Evolutionary conservation across 257 asterid species (phyloP).

Genomic region (Nicotiana otophora): DNA sequence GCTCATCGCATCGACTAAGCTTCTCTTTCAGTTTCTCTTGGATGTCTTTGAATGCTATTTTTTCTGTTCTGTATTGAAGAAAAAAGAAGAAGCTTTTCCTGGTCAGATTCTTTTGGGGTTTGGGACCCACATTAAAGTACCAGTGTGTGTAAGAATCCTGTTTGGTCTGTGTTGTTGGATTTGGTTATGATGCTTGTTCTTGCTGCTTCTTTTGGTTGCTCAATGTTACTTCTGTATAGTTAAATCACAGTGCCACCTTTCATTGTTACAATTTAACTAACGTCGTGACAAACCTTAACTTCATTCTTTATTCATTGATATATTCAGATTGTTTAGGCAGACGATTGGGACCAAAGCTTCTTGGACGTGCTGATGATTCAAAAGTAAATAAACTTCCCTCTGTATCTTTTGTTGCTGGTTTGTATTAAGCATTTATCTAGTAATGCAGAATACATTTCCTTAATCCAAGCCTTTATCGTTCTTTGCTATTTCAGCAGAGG

Average conservation of each 20-base stretch:
- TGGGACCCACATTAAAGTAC: neutral
- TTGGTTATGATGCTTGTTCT: constrained; percentile 1
- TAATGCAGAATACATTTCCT: neutral
- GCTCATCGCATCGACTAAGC: neutral
- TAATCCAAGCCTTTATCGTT: constrained; percentile 4
- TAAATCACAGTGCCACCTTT: neutral
- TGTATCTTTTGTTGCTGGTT: neutral
- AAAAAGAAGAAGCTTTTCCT: neutral
- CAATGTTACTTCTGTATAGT: neutral
- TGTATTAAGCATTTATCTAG: neutral
- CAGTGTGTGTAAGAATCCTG: neutral
- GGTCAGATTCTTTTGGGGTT: neutral
- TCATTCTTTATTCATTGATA: constrained; percentile 9
- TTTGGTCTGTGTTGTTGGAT: neutral
- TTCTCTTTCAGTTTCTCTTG: neutral
- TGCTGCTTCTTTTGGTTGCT: constrained; percentile 2
- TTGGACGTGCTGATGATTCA: constrained; percentile 83
- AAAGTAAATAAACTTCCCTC: constrained; percentile 50
- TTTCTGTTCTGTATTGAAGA: neutral
- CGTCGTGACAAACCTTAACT: constrained; percentile 1
- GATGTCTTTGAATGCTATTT: neutral
- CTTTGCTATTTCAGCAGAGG: constrained; percentile 48
- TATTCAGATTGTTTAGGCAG: constrained; percentile 95
- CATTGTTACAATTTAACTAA: neutral
- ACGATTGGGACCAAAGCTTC: constrained; percentile 92